Percentiles rank a stretch among this genome's conserved stretches.
Evolutionary conservation across 139 green algal genomes (phyloP).

Genomic region (Chlorella sp.): DNA sequence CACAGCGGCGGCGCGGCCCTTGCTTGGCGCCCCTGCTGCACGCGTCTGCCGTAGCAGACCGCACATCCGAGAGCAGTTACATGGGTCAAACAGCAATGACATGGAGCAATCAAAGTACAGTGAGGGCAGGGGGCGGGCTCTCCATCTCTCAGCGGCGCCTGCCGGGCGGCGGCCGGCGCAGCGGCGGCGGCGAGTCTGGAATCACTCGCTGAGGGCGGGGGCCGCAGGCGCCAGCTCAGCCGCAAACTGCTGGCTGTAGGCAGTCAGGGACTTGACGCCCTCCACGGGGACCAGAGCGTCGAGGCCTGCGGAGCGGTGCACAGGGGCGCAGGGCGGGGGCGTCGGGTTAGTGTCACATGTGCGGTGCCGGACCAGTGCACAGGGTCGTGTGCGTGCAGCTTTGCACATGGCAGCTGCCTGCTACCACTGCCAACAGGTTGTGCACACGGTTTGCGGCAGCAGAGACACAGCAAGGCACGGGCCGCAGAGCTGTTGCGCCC

Average conservation of each 20-base stretch:
- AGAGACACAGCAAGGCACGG: no score
- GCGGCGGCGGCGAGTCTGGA: neutral
- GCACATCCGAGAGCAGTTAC: neutral
- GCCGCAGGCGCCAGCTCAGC: conserved; percentile 8
- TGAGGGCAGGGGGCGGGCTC: neutral
- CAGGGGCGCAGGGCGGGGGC: neutral
- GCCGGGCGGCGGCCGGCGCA: neutral
- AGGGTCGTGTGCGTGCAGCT: neutral
- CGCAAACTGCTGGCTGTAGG: conserved; percentile 34
- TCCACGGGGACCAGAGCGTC: neutral
- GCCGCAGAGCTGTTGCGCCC: no score
- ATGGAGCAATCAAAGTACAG: neutral
- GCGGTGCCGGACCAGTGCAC: neutral
- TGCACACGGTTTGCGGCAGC: neutral
- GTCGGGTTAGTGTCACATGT: neutral
- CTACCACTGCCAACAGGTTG: neutral
- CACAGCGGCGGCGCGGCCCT: no score
- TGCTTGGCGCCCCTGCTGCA: no score
- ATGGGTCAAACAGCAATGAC: no score
- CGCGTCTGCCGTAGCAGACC: no score
- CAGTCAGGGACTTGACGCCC: conserved; percentile 20
- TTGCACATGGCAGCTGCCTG: neutral
- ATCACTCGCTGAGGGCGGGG: conserved; percentile 10
- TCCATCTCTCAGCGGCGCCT: neutral
- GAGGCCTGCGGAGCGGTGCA: conserved; percentile 15